Conservation (phyloP, 2,329 filamentous ascomycete genomes). For the Monosporascus cannonballus region DNA sequence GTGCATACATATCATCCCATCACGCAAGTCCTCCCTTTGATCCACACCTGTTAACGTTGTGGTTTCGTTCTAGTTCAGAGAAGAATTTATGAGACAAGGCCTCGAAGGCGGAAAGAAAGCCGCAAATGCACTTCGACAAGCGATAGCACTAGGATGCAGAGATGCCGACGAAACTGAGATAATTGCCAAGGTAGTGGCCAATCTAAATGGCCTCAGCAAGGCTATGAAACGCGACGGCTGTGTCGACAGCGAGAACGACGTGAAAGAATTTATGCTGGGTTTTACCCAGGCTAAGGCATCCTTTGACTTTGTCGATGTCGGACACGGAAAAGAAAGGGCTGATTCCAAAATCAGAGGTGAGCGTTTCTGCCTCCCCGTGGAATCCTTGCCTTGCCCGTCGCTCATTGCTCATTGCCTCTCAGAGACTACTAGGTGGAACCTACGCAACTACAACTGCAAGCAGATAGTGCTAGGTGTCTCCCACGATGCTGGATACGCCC, state of each 20-base stretch:
- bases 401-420: conserved; percentile 4
- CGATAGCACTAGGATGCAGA: conserved; percentile 41
- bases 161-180: conserved; percentile 45
- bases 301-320: conserved; percentile 61
- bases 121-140: conserved; percentile 41
- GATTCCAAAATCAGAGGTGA: conserved; percentile 56
- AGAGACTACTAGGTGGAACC: conserved; percentile 51
- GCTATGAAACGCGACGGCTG: conserved; percentile 44
- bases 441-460: conserved; percentile 56
- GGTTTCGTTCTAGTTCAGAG: conserved; percentile 44
- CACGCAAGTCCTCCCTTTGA: conserved; percentile 4
- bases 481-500: conserved; percentile 54
- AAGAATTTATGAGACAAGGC: conserved; percentile 47
- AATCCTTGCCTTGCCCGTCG: background rate
- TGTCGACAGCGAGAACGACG: conserved; percentile 35
- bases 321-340: conserved; percentile 50
- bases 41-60: no score
- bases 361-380: conserved; percentile 3
- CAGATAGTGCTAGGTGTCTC: conserved; percentile 56
- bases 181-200: conserved; percentile 50
- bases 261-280: conserved; percentile 52
- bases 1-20: conserved; percentile 4
- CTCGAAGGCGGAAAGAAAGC: conserved; percentile 49
- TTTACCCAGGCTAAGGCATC: conserved; percentile 54
- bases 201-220: conserved; percentile 43